These are phyloP conservation scores for Fraxinus cuspidata DNA, from an alignment of 257 asterid species.

Conservation along the genomic window DNA sequence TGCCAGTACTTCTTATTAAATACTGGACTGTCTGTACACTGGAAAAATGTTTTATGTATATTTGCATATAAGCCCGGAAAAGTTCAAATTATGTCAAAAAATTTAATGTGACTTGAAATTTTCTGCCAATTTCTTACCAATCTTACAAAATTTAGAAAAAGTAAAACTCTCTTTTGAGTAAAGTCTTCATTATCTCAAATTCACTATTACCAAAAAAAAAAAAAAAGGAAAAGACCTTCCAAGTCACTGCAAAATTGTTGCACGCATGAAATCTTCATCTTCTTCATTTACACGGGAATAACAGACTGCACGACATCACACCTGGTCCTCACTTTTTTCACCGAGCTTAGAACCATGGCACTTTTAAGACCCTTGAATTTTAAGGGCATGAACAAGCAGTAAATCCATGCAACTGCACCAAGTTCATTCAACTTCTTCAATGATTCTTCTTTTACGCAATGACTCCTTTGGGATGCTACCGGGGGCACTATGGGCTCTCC, in stretches of 20 bases:
- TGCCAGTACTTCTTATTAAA: constrained; percentile 24
- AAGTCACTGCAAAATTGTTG: not conserved
- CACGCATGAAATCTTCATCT: not conserved
- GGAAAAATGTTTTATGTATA: not conserved
- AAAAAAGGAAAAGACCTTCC: not conserved
- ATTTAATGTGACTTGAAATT: not conserved
- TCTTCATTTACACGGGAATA: not conserved
- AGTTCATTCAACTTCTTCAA: constrained; percentile 68
- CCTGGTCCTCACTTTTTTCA: not conserved
- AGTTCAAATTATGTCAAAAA: too few relatives aligned
- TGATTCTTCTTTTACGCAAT: constrained; percentile 65
- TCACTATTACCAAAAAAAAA: not conserved
- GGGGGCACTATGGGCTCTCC: constrained; percentile 88
- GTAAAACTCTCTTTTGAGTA: not conserved
- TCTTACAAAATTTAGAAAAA: too few relatives aligned
- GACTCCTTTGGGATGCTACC: constrained; percentile 62
- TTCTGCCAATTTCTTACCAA: not conserved
- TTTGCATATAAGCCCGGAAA: not conserved
- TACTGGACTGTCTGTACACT: constrained; percentile 39
- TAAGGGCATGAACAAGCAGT: not conserved
- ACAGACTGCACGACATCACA: not conserved
- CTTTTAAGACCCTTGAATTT: not conserved
- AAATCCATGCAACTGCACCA: not conserved
- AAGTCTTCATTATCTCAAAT: not conserved
- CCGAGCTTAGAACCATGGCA: not conserved